Conservation (phyloP, 2,329 filamentous ascomycete species). For the Uncinocarpus reesii region DNA sequence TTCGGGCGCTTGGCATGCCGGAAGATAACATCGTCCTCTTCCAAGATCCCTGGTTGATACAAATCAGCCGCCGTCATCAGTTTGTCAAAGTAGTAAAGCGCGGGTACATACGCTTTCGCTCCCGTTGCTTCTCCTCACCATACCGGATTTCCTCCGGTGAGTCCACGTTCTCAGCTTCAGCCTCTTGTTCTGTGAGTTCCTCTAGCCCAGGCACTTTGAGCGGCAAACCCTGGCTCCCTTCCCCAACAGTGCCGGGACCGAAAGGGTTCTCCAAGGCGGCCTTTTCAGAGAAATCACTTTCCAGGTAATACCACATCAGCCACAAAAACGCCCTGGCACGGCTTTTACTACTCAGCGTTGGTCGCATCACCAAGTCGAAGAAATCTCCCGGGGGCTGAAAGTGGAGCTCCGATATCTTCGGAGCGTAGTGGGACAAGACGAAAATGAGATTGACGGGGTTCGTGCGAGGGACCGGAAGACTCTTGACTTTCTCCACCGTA, state of each 20-base stretch:
- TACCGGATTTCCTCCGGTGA: conserved; percentile 40
- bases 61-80: conserved; percentile 8
- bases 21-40: conserved; percentile 39
- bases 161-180: conserved; percentile 43
- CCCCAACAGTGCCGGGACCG: conserved; percentile 45
- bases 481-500: conserved; percentile 72
- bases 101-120: conserved; percentile 36
- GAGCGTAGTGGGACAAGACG: conserved; percentile 77
- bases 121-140: conserved; percentile 40
- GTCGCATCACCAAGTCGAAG: conserved; percentile 91
- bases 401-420: conserved; percentile 85
- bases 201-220: conserved; percentile 41
- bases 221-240: conserved; percentile 36
- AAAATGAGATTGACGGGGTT: conserved; percentile 98
- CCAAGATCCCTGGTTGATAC: conserved; percentile 32
- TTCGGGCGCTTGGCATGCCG: conserved; percentile 37
- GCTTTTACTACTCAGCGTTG: conserved; percentile 67
- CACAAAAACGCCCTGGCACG: conserved; percentile 84
- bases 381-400: conserved; percentile 81
- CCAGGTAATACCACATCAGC: conserved; percentile 98
- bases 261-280: conserved; percentile 87
- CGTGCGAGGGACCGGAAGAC: conserved; percentile 59
- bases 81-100: neutral
- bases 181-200: conserved; percentile 40
- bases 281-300: conserved; percentile 85